Evolutionary conservation across 2,329 filamentous ascomycete species (phyloP).

Genomic region (Alternaria sp.): DNA sequence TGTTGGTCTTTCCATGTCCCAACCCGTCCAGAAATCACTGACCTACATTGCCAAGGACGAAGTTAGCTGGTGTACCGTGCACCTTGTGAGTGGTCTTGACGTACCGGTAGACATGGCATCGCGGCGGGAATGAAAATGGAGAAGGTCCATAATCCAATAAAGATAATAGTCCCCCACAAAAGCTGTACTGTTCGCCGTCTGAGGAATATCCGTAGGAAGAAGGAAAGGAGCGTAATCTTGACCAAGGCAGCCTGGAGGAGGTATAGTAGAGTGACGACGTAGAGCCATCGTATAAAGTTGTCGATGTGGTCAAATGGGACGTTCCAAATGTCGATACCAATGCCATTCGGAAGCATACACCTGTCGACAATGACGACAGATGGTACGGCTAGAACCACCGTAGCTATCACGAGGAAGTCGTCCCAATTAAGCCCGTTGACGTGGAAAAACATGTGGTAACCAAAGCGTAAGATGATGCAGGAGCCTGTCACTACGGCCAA

Average conservation of each 20-base stretch:
- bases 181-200: constrained; percentile 11
- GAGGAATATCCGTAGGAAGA: constrained; percentile 37
- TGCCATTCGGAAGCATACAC: constrained; percentile 36
- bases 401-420: constrained; percentile 24
- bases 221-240: constrained; percentile 34
- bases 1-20: constrained; percentile 22
- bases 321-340: constrained; percentile 60
- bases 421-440: not conserved
- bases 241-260: constrained; percentile 28
- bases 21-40: constrained; percentile 32
- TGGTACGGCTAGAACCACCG: constrained; percentile 40
- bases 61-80: not conserved
- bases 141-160: constrained; percentile 26
- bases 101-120: constrained; percentile 43
- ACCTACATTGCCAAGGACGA: not conserved
- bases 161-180: constrained; percentile 19
- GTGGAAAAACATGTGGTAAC: constrained; percentile 42
- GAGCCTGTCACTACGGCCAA: constrained; percentile 42
- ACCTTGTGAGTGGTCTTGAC: not conserved
- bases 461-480: constrained; percentile 40
- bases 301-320: constrained; percentile 50
- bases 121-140: constrained; percentile 19
- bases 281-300: constrained; percentile 44
- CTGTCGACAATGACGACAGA: constrained; percentile 16
- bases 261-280: constrained; percentile 39